Conservation (phyloP, 805 yeast species). For the Pichia thaimueangensis region DNA sequence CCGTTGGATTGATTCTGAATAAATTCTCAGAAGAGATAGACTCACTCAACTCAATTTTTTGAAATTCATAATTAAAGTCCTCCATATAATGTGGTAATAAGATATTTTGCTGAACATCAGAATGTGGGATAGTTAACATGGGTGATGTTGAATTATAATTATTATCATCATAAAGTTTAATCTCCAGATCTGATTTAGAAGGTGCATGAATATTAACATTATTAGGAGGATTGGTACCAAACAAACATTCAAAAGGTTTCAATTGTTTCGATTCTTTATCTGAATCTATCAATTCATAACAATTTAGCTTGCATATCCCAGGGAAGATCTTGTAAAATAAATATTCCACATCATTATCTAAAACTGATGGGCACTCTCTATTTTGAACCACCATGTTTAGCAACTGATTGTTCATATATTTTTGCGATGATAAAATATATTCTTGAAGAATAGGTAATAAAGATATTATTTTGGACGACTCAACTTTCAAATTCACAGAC, state of each 20-base stretch:
- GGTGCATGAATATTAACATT: neutral
- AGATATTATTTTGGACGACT: slow-evolving; percentile 15
- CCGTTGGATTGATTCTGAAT: slow-evolving; percentile 33
- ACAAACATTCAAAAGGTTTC: slow-evolving; percentile 24
- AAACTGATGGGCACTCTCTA: slow-evolving; percentile 20
- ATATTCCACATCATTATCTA: slow-evolving; percentile 19
- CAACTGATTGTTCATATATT: slow-evolving; percentile 9
- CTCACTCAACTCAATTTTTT: slow-evolving; percentile 11
- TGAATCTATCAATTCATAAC: slow-evolving; percentile 22
- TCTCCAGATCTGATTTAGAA: neutral
- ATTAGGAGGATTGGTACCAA: slow-evolving; percentile 11
- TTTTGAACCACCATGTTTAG: slow-evolving; percentile 8
- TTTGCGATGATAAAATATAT: slow-evolving; percentile 23
- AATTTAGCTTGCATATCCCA: slow-evolving; percentile 20
- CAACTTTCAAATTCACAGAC: slow-evolving; percentile 28
- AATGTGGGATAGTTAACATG: slow-evolving; percentile 13
- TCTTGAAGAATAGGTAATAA: slow-evolving; percentile 30
- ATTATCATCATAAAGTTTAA: slow-evolving; percentile 30
- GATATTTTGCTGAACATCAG: neutral
- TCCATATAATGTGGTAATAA: neutral
- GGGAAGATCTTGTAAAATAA: slow-evolving; percentile 22
- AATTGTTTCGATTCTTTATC: slow-evolving; percentile 7
- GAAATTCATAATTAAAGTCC: neutral
- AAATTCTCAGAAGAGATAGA: slow-evolving; percentile 19
- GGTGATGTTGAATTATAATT: slow-evolving; percentile 32